phyloP scores from a whole-genome alignment of 495 filamentous ascomycete genomes.

The Ascodesmis nigricans region DNA sequence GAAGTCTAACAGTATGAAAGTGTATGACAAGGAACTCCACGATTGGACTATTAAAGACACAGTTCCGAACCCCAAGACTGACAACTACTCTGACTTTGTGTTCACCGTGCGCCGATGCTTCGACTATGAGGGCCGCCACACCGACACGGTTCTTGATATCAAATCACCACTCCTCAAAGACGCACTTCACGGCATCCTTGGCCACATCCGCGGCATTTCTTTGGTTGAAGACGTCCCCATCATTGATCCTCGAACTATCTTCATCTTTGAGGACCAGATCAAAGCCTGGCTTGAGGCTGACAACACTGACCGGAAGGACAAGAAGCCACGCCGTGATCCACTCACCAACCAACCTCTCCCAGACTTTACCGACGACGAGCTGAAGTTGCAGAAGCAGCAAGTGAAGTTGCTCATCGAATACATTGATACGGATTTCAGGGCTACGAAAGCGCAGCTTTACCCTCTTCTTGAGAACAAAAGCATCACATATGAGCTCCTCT shows the following conservation, averaged over 20 bases:
- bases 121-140: conserved; percentile 72
- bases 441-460: conserved; percentile 59
- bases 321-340: conserved; percentile 1
- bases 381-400: conserved; percentile 33
- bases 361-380: conserved; percentile 36
- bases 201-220: conserved; percentile 60
- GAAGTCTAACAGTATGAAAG: conserved; percentile 16
- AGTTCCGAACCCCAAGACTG: conserved; percentile 42
- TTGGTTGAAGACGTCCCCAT: conserved; percentile 57
- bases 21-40: conserved; percentile 59
- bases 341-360: neutral
- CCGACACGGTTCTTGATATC: conserved; percentile 59
- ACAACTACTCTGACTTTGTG: conserved; percentile 65
- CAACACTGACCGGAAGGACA: too few species aligned
- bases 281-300: conserved; percentile 9
- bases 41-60: conserved; percentile 70
- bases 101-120: conserved; percentile 75
- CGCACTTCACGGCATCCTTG: conserved; percentile 51
- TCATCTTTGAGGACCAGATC: conserved; percentile 29
- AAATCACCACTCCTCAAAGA: conserved; percentile 63
- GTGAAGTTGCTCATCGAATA: conserved; percentile 61
- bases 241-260: conserved; percentile 69
- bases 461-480: conserved; percentile 62
- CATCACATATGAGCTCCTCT: conserved; percentile 77
- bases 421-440: conserved; percentile 58